phyloP scores from a whole-genome alignment of 202 grass and related monocot species.

The Zizania palustris region DNA sequence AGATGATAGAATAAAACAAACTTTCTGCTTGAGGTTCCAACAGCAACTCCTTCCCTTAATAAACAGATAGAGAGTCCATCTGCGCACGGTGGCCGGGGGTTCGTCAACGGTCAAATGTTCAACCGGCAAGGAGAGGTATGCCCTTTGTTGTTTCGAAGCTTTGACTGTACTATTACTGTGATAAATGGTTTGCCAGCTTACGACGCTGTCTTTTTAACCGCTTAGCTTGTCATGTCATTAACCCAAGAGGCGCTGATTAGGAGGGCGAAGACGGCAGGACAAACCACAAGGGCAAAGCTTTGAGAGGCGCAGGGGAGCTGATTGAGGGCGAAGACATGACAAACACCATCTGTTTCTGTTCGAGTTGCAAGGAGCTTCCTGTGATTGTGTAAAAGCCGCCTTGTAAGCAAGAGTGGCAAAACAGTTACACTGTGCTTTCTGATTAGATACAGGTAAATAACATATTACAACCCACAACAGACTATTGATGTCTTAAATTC shows the following conservation, averaged over 20 bases:
- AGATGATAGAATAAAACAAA: not conserved
- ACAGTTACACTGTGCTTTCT: slow-evolving; percentile 6
- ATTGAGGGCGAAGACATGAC: too few relatives aligned
- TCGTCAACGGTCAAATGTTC: slow-evolving; percentile 76
- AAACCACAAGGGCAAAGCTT: slow-evolving; percentile 68
- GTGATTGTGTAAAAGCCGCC: not conserved
- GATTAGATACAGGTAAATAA: slow-evolving; percentile 24
- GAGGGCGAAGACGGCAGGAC: slow-evolving; percentile 50
- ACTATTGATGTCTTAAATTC: not conserved
- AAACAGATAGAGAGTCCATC: slow-evolving; percentile 85
- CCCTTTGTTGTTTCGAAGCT: too few relatives aligned
- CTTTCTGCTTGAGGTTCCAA: slow-evolving; percentile 17
- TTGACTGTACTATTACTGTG: not conserved
- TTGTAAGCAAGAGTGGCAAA: not conserved
- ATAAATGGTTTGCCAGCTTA: slow-evolving; percentile 9
- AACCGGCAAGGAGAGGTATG: slow-evolving; percentile 84
- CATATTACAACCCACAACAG: slow-evolving; percentile 8
- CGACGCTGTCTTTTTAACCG: slow-evolving; percentile 29
- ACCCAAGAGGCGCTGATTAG: slow-evolving; percentile 91
- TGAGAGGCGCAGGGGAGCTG: slow-evolving; percentile 45
- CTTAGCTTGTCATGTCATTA: slow-evolving; percentile 83
- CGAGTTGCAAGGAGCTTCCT: not conserved
- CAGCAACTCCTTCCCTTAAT: not conserved
- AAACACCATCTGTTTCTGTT: too few relatives aligned
- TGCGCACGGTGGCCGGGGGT: slow-evolving; percentile 76